Conservation (phyloP, 2,329 filamentous ascomycete genomes). For the Colletotrichum acutatum region DNA sequence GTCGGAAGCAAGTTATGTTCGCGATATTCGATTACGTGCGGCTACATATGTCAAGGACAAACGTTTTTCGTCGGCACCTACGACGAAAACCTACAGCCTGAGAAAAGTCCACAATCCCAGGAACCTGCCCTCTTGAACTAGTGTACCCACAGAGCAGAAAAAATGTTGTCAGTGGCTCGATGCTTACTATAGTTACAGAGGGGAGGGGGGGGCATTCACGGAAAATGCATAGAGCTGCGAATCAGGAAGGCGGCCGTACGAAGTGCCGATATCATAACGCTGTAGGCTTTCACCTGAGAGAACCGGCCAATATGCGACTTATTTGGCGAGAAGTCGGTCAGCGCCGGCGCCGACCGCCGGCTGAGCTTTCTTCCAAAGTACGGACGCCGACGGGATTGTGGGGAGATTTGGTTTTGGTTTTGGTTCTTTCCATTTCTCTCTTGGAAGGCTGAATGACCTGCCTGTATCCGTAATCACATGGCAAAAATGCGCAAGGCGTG, state of each 20-base stretch:
- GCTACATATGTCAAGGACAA: too few species aligned
- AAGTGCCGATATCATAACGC: not conserved
- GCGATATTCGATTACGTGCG: not conserved
- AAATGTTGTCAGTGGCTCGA: not conserved
- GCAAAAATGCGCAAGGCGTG: not conserved
- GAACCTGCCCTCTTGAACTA: not conserved
- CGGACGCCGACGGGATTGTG: not conserved
- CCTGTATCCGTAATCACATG: not conserved
- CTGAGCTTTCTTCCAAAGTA: not conserved
- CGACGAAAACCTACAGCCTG: not conserved
- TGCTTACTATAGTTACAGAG: not conserved
- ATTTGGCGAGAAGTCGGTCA: not conserved
- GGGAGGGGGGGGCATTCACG: too few species aligned
- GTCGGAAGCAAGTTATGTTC: not conserved
- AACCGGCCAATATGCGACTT: not conserved
- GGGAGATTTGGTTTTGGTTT: too few species aligned
- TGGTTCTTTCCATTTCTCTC: too few species aligned
- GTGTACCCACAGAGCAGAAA: not conserved
- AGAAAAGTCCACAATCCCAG: not conserved
- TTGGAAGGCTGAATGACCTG: not conserved
- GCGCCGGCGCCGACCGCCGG: too few species aligned
- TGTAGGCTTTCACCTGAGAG: too few species aligned
- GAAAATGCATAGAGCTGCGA: not conserved
- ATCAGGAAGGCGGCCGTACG: not conserved
- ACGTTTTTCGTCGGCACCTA: not conserved